Conservation (phyloP, 164 flowering plant species). For the Vitis rupestris region DNA sequence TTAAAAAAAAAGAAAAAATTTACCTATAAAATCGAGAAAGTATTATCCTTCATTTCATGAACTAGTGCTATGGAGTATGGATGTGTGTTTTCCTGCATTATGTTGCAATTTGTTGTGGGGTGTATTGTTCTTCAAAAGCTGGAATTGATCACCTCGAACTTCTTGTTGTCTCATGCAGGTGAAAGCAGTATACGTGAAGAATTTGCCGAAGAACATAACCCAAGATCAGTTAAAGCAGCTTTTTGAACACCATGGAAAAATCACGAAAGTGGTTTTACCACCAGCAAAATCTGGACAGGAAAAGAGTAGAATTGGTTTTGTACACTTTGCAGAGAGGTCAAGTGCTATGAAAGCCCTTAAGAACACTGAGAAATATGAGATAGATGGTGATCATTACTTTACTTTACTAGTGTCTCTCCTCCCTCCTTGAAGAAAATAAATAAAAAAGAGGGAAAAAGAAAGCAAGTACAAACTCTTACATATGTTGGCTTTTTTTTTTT, state of each 20-base stretch:
- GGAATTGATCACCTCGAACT: not conserved
- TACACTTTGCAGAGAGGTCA: conserved; percentile 80
- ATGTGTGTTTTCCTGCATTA: not conserved
- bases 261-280: conserved; percentile 82
- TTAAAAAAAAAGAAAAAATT: too few species aligned
- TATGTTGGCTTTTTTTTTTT: conserved; percentile 6
- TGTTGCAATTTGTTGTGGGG: not conserved
- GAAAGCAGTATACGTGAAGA: conserved; percentile 84
- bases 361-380: conserved; percentile 72
- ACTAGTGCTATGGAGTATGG: not conserved
- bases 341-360: conserved; percentile 80
- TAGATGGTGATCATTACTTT: conserved; percentile 50
- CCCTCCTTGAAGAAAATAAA: not conserved
- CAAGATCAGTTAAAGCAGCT: conserved; percentile 63
- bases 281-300: conserved; percentile 80
- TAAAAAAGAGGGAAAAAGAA: not conserved
- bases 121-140: not conserved
- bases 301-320: conserved; percentile 76
- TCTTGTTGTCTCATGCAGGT: conserved; percentile 42
- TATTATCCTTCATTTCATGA: too few species aligned
- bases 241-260: conserved; percentile 79
- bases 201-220: conserved; percentile 66
- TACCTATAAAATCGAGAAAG: too few species aligned
- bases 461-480: not conserved
- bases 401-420: not conserved